Evolutionary conservation across 1,139 yeast species (phyloP).

Genomic region (Geotrichum candidum): DNA sequence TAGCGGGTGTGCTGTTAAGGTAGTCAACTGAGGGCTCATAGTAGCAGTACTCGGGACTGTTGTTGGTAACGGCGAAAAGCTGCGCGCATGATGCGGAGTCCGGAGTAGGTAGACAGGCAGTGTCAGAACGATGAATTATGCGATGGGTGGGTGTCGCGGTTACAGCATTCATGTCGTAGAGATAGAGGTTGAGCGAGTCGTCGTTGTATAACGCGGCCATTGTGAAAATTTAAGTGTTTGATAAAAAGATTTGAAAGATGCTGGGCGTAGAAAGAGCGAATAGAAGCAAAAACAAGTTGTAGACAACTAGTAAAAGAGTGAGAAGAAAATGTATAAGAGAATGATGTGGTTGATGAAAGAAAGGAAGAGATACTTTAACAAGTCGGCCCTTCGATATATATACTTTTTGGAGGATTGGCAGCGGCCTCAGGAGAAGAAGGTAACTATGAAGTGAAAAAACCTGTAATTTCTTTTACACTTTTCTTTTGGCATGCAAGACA

Average conservation of each 20-base stretch:
- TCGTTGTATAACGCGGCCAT: background rate
- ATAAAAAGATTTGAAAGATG: background rate
- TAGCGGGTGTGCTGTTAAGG: background rate
- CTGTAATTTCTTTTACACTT: background rate
- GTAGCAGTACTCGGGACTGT: slow-evolving; percentile 3
- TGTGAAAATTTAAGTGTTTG: background rate
- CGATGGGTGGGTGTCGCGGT: background rate
- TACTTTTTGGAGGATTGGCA: background rate
- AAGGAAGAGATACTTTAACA: background rate
- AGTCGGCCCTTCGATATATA: background rate
- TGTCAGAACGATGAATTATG: background rate
- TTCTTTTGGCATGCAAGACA: background rate
- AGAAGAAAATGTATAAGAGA: background rate
- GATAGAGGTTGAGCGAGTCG: background rate
- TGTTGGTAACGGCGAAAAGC: slow-evolving; percentile 5
- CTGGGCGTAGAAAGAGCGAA: background rate
- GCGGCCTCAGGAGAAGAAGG: background rate
- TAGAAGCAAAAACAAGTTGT: background rate
- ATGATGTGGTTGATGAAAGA: background rate
- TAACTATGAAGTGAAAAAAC: background rate
- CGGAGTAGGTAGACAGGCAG: background rate
- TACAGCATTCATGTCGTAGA: background rate
- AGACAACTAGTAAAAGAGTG: background rate
- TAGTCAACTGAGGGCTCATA: slow-evolving; percentile 1
- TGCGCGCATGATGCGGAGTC: slow-evolving; percentile 1